Base-by-base conservation (phyloP, 495 filamentous ascomycete genomes). In the Neohortaea acidophila region DNA sequence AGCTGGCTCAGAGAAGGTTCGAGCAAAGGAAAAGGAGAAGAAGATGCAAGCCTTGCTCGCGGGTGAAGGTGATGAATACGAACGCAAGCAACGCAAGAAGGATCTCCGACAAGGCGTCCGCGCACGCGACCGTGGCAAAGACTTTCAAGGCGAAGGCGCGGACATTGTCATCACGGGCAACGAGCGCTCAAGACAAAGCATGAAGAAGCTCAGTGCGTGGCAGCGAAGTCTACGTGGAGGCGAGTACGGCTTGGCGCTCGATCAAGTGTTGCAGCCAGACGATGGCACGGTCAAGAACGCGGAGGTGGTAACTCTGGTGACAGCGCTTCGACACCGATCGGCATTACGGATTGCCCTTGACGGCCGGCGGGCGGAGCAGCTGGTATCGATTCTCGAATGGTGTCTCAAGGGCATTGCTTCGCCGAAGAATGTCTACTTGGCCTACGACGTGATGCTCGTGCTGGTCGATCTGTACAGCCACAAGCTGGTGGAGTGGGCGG, bases 151-250 rank as follows among this genome's bases (percentile, higher is more conserved):
- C 42, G 85, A 94, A 52, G 78, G 75, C 22, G 79, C 75, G 8
- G 85, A 94, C 47, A 80, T 93, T 24, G 70, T 94, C 51, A 84
- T 94, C 47, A 73, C 83, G 39, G 77, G 71, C n/a, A 77, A 78
- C 47, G 67, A 75, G 13, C 57, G 61, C 20, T 56, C 49, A 18
- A 63, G 64, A 21, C 33, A 25, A 12, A 44, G 32, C 42, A 58
- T 56, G 52, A 57, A 64, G 21, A 73, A 73, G 51, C 72, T 73
- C 47, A 67, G 81, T 44, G 71, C 75, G 41, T 99, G 89, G 86
- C 84, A 94, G 51, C 63, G 67, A 29, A 70, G 80, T 40, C 70
- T 94, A 27, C 74, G 84, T 31, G 75, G 79, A 53, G 84, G 77
- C 8, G 69, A 74, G 37, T 96, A 91, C 56, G 63, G 64, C 2